phyloP scores from a whole-genome alignment of 495 filamentous ascomycete species.

The Penicillium coffeae region DNA sequence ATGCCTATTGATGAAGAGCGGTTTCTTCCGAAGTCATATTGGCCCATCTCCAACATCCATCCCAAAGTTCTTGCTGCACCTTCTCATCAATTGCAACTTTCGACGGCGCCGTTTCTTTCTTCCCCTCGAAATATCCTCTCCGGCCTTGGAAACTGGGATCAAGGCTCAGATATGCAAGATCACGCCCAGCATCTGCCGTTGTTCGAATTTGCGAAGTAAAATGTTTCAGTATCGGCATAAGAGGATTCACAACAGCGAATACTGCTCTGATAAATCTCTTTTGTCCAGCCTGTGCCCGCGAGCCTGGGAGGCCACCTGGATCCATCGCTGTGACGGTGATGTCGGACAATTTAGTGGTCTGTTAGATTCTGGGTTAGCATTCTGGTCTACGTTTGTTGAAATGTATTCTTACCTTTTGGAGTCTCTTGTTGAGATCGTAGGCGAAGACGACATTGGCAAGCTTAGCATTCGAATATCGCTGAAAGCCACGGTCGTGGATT shows the following conservation, averaged over 20 bases:
- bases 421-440: slow-evolving; percentile 37
- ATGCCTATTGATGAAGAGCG: neutral
- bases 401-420: slow-evolving; percentile 31
- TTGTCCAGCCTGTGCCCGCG: slow-evolving; percentile 17
- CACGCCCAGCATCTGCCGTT: slow-evolving; percentile 17
- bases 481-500: slow-evolving; percentile 37
- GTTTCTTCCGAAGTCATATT: slow-evolving; percentile 14
- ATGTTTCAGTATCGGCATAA: slow-evolving; percentile 21
- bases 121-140: slow-evolving; percentile 18
- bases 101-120: slow-evolving; percentile 5
- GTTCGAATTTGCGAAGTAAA: slow-evolving; percentile 31
- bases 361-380: too few species aligned
- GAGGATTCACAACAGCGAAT: slow-evolving; percentile 12
- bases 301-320: slow-evolving; percentile 20
- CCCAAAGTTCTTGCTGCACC: slow-evolving; percentile 16
- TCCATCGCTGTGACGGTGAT: slow-evolving; percentile 23
- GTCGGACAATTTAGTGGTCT: slow-evolving; percentile 18
- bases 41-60: slow-evolving; percentile 21
- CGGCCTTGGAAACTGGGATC: slow-evolving; percentile 15
- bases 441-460: slow-evolving; percentile 40
- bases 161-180: slow-evolving; percentile 16
- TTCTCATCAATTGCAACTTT: slow-evolving; percentile 4
- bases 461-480: slow-evolving; percentile 44
- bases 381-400: too few species aligned
- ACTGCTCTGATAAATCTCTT: slow-evolving; percentile 7